Evolutionary conservation across 805 yeast species (phyloP).

Genomic region (Danielozyma ontarioensis): DNA sequence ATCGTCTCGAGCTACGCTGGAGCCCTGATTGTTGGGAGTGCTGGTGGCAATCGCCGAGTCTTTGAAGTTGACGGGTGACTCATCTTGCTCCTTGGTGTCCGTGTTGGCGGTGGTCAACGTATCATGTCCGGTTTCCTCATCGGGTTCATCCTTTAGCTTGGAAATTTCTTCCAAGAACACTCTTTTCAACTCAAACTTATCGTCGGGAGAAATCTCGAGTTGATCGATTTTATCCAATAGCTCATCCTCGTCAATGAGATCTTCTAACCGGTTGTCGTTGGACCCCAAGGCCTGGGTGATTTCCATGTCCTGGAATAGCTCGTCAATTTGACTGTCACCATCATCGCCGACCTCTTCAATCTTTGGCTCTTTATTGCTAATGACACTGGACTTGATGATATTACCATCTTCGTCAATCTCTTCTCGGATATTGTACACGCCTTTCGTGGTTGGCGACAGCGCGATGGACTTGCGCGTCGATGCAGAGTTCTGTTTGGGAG

Average conservation of each 20-base stretch:
- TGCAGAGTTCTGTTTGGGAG: not conserved
- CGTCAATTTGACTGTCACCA: conserved; percentile 17
- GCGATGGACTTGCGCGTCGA: not conserved
- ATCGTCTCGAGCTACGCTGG: conserved; percentile 40
- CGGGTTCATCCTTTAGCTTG: conserved; percentile 4
- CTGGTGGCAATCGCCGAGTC: conserved; percentile 3
- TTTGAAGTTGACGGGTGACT: no score
- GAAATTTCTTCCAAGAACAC: conserved; percentile 15
- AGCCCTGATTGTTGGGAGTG: conserved; percentile 6
- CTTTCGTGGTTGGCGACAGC: no score
- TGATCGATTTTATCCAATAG: conserved; percentile 21
- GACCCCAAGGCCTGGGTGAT: conserved; percentile 8
- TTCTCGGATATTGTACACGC: no score
- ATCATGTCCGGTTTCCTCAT: conserved; percentile 8
- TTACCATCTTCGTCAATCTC: no score
- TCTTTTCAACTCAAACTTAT: conserved; percentile 21
- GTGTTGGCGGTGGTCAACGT: conserved; percentile 15
- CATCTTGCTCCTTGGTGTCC: conserved; percentile 4
- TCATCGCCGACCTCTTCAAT: conserved; percentile 1
- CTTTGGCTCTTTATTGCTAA: not conserved
- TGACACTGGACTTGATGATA: conserved; percentile 1
- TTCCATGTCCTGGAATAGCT: conserved; percentile 33
- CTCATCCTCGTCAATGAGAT: conserved; percentile 12
- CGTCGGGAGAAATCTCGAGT: conserved; percentile 21
- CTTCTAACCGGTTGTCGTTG: conserved; percentile 1